Base-by-base conservation (phyloP, 2,329 filamentous ascomycete genomes). In the Colletotrichum shisoi region DNA sequence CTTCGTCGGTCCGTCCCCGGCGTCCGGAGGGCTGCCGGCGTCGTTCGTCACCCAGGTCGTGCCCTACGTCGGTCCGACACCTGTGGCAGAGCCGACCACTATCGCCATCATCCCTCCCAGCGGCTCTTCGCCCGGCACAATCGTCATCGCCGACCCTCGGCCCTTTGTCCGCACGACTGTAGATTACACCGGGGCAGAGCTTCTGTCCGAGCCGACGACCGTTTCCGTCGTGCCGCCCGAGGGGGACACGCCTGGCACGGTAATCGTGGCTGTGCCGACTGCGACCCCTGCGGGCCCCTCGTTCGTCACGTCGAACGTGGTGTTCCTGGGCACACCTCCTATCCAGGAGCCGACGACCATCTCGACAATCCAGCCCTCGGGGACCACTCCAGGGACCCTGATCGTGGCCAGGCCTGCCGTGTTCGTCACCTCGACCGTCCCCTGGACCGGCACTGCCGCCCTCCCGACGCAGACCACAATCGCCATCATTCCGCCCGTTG, bases 351-450 rank as follows among this genome's bases (percentile, higher is more conserved):
- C 52, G n/a, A 63, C 48, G 2, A 62, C 59, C 5, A 40, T 67
- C 6, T 40, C 44, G 11, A 57, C 61, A 11, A 24, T 67, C 2
- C 40, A 52, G 9, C 67, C 63, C 7, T 62, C 51, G 5, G 59
- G 57, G 1, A 62, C 68, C 4, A 27, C 17, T 2, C 64, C 70
- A 6, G 68, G 70, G 8, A 69, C 68, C 3, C 37, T 67, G 13
- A 64, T 70, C 21, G 46, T 69, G 2, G 56, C 57, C 1, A 48
- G 46, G 12, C 62, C 69, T 3, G 68, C 60, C 2, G 37, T 48
- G 3, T 71, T 67, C 34, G 40, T 66, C 6, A 71, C 68, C 2
- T 57, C 68, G 6, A 68, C 68, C 13, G 54, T 49, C 1, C 67
- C 64, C 11, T 63, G 53, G 53, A 63, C 61, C 7, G 61, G 61